Percentiles rank a stretch among this genome's conserved stretches.
phyloP scores from a whole-genome alignment of 345 rosid species.

The Linum lewisii region DNA sequence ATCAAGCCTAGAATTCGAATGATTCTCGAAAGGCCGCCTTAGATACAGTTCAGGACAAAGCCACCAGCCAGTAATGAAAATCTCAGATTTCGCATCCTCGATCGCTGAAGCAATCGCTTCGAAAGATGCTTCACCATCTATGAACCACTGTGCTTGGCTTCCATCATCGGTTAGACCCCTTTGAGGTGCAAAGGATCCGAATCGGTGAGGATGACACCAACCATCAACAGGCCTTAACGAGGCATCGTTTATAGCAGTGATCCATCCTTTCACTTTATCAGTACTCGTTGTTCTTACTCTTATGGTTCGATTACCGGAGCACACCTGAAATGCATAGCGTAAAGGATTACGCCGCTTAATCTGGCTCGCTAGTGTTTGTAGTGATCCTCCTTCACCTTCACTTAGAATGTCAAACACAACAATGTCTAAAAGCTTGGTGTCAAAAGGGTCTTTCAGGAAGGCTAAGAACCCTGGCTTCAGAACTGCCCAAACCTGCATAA shows the following conservation, averaged over 20 bases:
- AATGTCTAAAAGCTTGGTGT: slow-evolving; percentile 62
- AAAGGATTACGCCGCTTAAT: slow-evolving; percentile 64
- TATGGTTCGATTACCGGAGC: slow-evolving; percentile 54
- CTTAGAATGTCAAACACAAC: slow-evolving; percentile 51
- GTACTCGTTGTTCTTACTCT: slow-evolving; percentile 47
- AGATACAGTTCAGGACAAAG: slow-evolving; percentile 88
- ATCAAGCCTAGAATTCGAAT: slow-evolving; percentile 59
- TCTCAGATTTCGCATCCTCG: slow-evolving; percentile 76
- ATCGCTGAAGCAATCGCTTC: slow-evolving; percentile 83
- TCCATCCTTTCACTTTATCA: slow-evolving; percentile 65
- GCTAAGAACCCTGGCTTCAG: slow-evolving; percentile 92
- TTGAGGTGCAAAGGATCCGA: slow-evolving; percentile 67
- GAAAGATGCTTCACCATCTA: slow-evolving; percentile 86
- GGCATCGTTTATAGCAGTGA: slow-evolving; percentile 58
- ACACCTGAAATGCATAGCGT: slow-evolving; percentile 50
- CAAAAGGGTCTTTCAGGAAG: slow-evolving; percentile 67
- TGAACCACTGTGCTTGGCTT: slow-evolving; percentile 86
- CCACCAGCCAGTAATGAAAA: slow-evolving; percentile 98
- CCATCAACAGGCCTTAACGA: slow-evolving; percentile 41
- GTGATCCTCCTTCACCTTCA: slow-evolving; percentile 24
- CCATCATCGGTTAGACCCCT: slow-evolving; percentile 80
- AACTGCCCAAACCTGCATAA: slow-evolving; percentile 83
- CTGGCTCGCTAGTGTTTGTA: slow-evolving; percentile 43
- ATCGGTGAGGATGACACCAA: slow-evolving; percentile 73
- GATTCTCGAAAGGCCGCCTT: slow-evolving; percentile 68